Evolutionary conservation across 2,329 filamentous ascomycete species (phyloP).

Genomic region (Colletotrichum theobromicola): DNA sequence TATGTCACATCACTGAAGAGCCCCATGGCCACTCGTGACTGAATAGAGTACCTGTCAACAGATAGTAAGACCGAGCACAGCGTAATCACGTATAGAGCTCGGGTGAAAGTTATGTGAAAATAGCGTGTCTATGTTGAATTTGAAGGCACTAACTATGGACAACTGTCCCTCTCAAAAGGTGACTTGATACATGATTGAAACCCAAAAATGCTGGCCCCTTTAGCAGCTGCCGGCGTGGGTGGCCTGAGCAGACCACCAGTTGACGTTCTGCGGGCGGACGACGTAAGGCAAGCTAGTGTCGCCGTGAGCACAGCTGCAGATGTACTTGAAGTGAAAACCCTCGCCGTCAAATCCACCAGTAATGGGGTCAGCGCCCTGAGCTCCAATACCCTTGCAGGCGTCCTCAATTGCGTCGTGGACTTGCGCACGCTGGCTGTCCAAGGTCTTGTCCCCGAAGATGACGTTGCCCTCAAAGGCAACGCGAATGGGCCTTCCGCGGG

Average conservation of each 20-base stretch:
- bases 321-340: background rate
- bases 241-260: background rate
- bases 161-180: background rate
- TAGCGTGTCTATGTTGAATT: background rate
- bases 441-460: background rate
- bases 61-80: too few species aligned
- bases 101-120: background rate
- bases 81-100: background rate
- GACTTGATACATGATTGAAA: rapidly evolving
- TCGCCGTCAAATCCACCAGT: background rate
- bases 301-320: background rate
- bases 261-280: background rate
- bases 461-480: background rate
- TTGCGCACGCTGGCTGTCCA: background rate
- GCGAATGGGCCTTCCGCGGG: background rate
- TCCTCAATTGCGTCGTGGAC: background rate
- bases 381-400: background rate
- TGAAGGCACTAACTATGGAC: background rate
- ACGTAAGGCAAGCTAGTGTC: background rate
- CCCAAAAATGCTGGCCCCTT: background rate
- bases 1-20: too few species aligned
- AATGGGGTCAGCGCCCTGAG: background rate
- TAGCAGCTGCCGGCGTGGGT: background rate
- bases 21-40: too few species aligned
- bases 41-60: too few species aligned